Conservation (phyloP, 1,139 yeast genomes). For the Nakaseomyces glabratus region DNA sequence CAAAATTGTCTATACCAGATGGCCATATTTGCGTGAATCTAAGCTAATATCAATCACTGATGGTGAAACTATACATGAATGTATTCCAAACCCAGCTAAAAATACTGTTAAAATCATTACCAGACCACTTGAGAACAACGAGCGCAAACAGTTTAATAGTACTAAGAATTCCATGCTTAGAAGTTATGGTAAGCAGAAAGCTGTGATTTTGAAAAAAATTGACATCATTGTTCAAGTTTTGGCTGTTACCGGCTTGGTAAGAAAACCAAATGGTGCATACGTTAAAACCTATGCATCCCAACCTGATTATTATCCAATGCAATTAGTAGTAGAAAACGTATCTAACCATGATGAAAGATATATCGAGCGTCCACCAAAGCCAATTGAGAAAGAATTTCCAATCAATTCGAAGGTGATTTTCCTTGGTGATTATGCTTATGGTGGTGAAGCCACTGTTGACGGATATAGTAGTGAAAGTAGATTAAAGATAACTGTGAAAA, state of each 20-base stretch:
- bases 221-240: slow-evolving; percentile 57
- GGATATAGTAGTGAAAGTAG: slow-evolving; percentile 46
- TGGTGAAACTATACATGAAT: slow-evolving; percentile 41
- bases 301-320: slow-evolving; percentile 58
- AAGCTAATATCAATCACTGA: slow-evolving; percentile 59
- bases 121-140: slow-evolving; percentile 38
- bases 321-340: slow-evolving; percentile 69
- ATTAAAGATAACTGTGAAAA: slow-evolving; percentile 47
- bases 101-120: slow-evolving; percentile 31
- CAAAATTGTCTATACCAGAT: slow-evolving; percentile 60
- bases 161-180: slow-evolving; percentile 32
- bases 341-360: slow-evolving; percentile 66
- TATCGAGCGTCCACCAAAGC: slow-evolving; percentile 62
- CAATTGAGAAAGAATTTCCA: slow-evolving; percentile 79
- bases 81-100: slow-evolving; percentile 32
- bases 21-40: slow-evolving; percentile 87
- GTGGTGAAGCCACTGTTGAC: slow-evolving; percentile 67
- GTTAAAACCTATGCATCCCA: slow-evolving; percentile 54
- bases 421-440: slow-evolving; percentile 82
- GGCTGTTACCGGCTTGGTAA: slow-evolving; percentile 70
- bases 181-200: slow-evolving; percentile 42
- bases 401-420: slow-evolving; percentile 63
- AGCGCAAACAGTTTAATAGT: slow-evolving; percentile 36
- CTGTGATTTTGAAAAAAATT: slow-evolving; percentile 48
- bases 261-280: slow-evolving; percentile 66